Conservation (phyloP, 2,329 filamentous ascomycete species). For the Trichoderma aggressivum region DNA sequence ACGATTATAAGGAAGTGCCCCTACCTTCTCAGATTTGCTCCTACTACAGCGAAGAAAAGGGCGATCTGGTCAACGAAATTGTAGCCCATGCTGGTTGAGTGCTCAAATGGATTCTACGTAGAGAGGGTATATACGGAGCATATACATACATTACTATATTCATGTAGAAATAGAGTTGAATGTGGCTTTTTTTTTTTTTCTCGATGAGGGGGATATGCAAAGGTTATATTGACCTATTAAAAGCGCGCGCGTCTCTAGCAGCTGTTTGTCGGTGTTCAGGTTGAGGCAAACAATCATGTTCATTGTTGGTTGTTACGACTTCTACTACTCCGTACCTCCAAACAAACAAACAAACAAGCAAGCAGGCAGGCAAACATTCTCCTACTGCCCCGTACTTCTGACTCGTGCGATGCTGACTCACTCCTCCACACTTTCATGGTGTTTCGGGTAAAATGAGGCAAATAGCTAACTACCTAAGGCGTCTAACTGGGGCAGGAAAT, state of each 20-base stretch:
- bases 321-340: background rate
- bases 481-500: background rate
- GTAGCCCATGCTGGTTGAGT: conserved; percentile 83
- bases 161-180: conserved; percentile 14
- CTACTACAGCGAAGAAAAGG: conserved; percentile 65
- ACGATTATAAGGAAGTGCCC: conserved; percentile 83
- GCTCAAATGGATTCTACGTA: background rate
- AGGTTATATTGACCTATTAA: background rate
- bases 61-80: conserved; percentile 84
- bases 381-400: background rate
- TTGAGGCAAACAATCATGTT: background rate
- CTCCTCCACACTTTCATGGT: background rate
- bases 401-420: background rate
- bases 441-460: background rate
- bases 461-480: background rate
- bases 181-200: conserved; percentile 9
- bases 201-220: background rate
- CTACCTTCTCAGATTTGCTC: conserved; percentile 87
- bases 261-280: background rate
- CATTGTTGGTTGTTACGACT: background rate
- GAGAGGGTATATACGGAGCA: conserved; percentile 4
- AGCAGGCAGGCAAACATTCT: background rate
- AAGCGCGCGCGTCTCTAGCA: background rate
- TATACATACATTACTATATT: conserved; percentile 4
- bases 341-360: background rate